Conservation (phyloP, 495 filamentous ascomycete genomes). For the Bacidia rubella region DNA sequence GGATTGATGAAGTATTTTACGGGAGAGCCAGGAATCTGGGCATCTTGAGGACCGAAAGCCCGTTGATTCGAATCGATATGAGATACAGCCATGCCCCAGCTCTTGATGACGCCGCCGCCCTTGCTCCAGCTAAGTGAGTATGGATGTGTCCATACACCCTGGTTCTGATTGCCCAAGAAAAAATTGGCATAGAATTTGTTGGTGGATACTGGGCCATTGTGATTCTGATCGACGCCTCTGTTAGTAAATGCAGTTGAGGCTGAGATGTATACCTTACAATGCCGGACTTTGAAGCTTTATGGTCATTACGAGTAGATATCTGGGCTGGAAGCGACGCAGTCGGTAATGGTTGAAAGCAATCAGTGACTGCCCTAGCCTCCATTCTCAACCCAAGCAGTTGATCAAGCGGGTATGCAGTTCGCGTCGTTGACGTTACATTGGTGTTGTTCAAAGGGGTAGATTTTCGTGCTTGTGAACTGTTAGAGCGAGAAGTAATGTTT, state of each 20-base stretch:
- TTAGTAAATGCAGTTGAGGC: constrained; percentile 27
- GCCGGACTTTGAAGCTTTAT: constrained; percentile 35
- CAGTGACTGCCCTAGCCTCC: constrained; percentile 24
- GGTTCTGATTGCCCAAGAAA: constrained; percentile 61
- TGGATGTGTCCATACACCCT: constrained; percentile 67
- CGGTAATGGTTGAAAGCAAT: constrained; percentile 46
- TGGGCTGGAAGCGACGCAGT: constrained; percentile 41
- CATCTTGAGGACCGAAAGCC: constrained; percentile 39
- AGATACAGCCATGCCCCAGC: constrained; percentile 64
- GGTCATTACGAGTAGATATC: constrained; percentile 37
- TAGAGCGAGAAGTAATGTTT: background rate
- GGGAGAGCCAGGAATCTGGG: constrained; percentile 41
- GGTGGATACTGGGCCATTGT: constrained; percentile 48
- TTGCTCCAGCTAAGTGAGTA: constrained; percentile 70
- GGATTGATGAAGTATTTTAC: constrained; percentile 67
- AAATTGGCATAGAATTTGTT: constrained; percentile 94
- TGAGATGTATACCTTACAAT: constrained; percentile 31
- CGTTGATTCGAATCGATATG: constrained; percentile 55
- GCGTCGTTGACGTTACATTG: background rate
- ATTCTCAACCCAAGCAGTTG: constrained; percentile 28
- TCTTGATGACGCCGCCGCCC: constrained; percentile 49
- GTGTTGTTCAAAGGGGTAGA: background rate
- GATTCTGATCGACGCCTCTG: constrained; percentile 20
- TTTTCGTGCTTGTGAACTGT: background rate
- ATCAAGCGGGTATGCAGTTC: background rate